Conservation (phyloP, 2,329 filamentous ascomycete genomes). For the Xylaria sp. region DNA sequence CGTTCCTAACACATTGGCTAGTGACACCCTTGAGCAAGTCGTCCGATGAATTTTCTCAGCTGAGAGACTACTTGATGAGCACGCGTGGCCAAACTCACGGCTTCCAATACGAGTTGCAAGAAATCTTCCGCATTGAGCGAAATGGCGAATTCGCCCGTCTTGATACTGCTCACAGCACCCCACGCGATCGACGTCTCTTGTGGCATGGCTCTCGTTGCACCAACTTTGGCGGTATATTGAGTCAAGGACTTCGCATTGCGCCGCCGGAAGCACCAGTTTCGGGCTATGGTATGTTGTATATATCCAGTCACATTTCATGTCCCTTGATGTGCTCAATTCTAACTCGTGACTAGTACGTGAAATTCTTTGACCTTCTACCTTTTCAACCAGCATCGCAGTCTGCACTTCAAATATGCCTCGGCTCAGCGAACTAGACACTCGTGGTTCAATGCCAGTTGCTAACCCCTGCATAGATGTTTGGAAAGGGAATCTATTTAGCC, state of each 20-base stretch:
- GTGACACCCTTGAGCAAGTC: slow-evolving; percentile 58
- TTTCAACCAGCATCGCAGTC: background rate
- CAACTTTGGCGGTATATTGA: slow-evolving; percentile 83
- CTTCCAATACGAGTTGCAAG: slow-evolving; percentile 54
- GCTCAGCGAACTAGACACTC: background rate
- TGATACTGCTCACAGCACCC: slow-evolving; percentile 45
- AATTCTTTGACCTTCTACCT: background rate
- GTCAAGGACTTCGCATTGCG: slow-evolving; percentile 83
- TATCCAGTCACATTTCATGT: background rate
- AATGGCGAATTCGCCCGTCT: slow-evolving; percentile 67
- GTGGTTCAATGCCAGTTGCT: slow-evolving; percentile 31
- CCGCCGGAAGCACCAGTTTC: slow-evolving; percentile 74
- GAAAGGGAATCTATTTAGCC: slow-evolving; percentile 82
- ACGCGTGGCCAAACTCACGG: slow-evolving; percentile 64
- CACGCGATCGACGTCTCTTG: slow-evolving; percentile 64
- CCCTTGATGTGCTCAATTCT: background rate
- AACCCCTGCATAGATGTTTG: slow-evolving; percentile 62
- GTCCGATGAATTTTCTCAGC: slow-evolving; percentile 58
- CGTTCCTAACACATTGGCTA: slow-evolving; percentile 7
- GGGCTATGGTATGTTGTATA: slow-evolving; percentile 37
- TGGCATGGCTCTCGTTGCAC: slow-evolving; percentile 84
- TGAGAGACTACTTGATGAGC: slow-evolving; percentile 61
- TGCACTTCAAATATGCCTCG: background rate
- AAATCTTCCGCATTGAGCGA: slow-evolving; percentile 81
- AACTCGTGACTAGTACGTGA: slow-evolving; percentile 12